Evolutionary conservation across 202 grass and related monocot genomes (phyloP), one percentile per base, ranked within the genome.

Genomic region (Setaria viridis): DNA sequence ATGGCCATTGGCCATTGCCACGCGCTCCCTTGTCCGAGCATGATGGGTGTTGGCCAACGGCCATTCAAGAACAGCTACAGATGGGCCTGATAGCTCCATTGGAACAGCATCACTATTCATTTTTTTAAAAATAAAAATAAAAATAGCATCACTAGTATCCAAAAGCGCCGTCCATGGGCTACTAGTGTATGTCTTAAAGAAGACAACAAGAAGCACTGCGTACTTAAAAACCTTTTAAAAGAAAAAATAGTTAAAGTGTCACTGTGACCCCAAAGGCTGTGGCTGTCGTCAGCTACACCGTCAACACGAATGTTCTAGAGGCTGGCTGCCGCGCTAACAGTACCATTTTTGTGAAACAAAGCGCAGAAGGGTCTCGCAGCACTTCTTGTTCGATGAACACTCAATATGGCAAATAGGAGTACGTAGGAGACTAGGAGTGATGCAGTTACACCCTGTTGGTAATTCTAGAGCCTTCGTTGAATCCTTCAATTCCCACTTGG

Each of bases 41-140:
- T 64, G 41, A 63, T 65, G 29, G 59, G 59, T 29, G 16, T 50
- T 79, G 60, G 29, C 16, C 77, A 79, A 57, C 51, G 51, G 51
- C 30, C 46, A 65, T 65, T 49, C 15, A 19, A n/a, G 8, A 39
- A 62, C 56, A 78, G 1, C 14, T 56, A 6, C 6, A 16, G 37
- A 50, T 50, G 45, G 70, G 13, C 43, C n/a, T 29, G 69, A 62
- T 30, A 77, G 55, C 74, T 77, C 51, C n/a, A 15, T 48, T 63
- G 21, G 10, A 48, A 33, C 76, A 29, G 2, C 42, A 78, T 10
- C 41, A 33, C 0, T 13, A 45, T n/a, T 21, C 19, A 3, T 3
- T 19, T 0, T 56, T 56, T 58, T 17, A n/a, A n/a, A n/a, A n/a
- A n/a, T n/a, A n/a, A n/a, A 39, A 41, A 41, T 5, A 41, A 41